Evolutionary conservation across 148 eudicot species (phyloP), one percentile per base, ranked within the genome.

Genomic region (Nepenthes gracilis): DNA sequence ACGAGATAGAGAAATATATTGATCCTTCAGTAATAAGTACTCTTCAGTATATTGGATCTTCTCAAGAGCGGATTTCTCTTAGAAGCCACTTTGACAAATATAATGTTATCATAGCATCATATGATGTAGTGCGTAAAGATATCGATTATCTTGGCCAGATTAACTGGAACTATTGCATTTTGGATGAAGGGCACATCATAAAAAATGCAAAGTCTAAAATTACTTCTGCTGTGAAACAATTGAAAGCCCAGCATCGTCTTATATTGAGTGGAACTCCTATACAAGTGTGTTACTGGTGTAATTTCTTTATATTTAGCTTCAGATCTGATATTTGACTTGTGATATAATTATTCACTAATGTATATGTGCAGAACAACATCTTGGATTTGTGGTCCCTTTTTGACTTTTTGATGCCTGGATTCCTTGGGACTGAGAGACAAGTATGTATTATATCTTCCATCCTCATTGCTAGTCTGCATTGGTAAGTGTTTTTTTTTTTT

Each of bases 371-470:
- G 86, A 94, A 94, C 57, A 94, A 94, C 69, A 95, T 94, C 38
- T 75, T 94, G 87, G 99, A 94, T 59, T 63, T 94, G 63, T 94
- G 99, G 99, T 94, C 99, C 35, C 97, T 94, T 57, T 94, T 94
- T 72, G 99, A 94, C 83, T 94, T 89, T 77, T 75, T 94, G 54
- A 94, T 94, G 99, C 99, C 99, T 35, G 99, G 99, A 58, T 94
- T 94, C 67, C 99, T 94, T 67, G 99, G 99, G 58, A 80, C 95
- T 7, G 99, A 94, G 70, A 76, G 97, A 49, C 53, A 49, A 49
- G 53, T 49, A 49, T 5, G 53, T 49, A 11, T 49, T 49, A 6
- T 10, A 49, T 49, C 12, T 5, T 49, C 53, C 0, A 49, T 6
- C 53, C 15, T 49, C 53, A 49, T 49, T 3, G 3, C 13, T 49